Evolutionary conservation across 495 filamentous ascomycete species (phyloP), one percentile per base, ranked within the genome.

Genomic region (Schizothecium vesticola): DNA sequence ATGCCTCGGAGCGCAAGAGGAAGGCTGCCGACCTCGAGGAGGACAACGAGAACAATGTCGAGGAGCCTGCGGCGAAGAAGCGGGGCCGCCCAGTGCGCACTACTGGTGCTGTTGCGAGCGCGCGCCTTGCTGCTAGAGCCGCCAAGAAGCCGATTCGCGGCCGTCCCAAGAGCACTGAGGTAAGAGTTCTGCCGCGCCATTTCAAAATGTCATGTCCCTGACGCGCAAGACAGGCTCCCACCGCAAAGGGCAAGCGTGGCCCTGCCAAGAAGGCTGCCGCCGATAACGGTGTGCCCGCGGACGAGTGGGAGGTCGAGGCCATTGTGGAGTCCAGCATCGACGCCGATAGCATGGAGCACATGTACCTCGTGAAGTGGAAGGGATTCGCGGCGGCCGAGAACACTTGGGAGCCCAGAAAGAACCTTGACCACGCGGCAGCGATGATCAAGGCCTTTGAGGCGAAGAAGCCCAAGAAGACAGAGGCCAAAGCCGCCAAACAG

Each of bases 301-400:
- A 64, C 7, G 76, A 78, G 43, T 81, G 68, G 56, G 78, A 80
- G 56, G 80, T 82, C 3, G 79, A 82, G 69, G 59, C 59, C 0
- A 82, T 82, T 23, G 36, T 80, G 3, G 74, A 75, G 8, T 73
- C 70, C 7, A 59, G 58, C 4, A 76, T 78, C 61, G 73, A 79
- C 57, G 70, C 69, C 59, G 72, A 75, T n/a, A 77, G 73, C 3
- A 71, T 71, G 65, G 69, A 74, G 61, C 76, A 74, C 56, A 59
- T 75, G 67, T 84, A 80, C 62, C 58, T 71, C 1, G 74, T 84
- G 36, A 81, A 83, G 72, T 84, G 81, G 82, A 77, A 77, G 66
- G 76, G 76, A 0, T 82, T 73, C 61, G 26, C 70, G 3, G 62
- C 51, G 6, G 61, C 55, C 22, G 69, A 79, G 0, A 83, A 78